Evolutionary conservation across 306 rosid species (phyloP).

Genomic region (Begonia masoniana): DNA sequence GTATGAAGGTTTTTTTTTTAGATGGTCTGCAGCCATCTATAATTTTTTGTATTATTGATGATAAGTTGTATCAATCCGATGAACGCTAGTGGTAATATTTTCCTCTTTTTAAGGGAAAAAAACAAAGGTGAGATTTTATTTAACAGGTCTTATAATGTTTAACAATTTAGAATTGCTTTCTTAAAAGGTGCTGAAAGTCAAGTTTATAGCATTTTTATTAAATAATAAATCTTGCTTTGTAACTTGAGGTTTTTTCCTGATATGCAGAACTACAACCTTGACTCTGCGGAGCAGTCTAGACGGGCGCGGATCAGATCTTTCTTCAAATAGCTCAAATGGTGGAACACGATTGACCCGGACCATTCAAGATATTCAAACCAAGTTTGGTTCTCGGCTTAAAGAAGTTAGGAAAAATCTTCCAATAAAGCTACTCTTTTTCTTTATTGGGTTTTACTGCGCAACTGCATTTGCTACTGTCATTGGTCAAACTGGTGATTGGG

Average conservation of each 20-base stretch:
- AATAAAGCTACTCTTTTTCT: slow-evolving; percentile 57
- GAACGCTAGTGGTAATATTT: too few species aligned
- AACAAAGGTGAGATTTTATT: too few species aligned
- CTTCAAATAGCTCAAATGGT: slow-evolving; percentile 43
- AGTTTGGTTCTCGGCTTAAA: slow-evolving; percentile 40
- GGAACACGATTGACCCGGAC: slow-evolving; percentile 59
- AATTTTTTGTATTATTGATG: too few species aligned
- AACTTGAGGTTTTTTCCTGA: slow-evolving; percentile 1
- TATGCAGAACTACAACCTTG: slow-evolving; percentile 48
- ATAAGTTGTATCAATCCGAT: too few species aligned
- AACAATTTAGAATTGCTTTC: too few species aligned
- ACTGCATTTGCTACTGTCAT: slow-evolving; percentile 91
- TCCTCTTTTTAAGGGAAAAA: too few species aligned
- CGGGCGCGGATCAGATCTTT: slow-evolving; percentile 38
- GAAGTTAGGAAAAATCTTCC: slow-evolving; percentile 68
- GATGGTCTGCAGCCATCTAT: background rate
- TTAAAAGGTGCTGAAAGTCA: too few species aligned
- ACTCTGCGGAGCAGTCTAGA: slow-evolving; percentile 49
- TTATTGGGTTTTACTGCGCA: slow-evolving; percentile 85
- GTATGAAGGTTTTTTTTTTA: background rate
- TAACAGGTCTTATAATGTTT: too few species aligned
- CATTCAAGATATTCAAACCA: slow-evolving; percentile 48
- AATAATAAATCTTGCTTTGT: background rate
- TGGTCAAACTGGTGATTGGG: slow-evolving; percentile 99
- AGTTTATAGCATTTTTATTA: too few species aligned